Evolutionary conservation across 2,329 filamentous ascomycete genomes (phyloP).

Genomic region (Calonectria leucothoes): DNA sequence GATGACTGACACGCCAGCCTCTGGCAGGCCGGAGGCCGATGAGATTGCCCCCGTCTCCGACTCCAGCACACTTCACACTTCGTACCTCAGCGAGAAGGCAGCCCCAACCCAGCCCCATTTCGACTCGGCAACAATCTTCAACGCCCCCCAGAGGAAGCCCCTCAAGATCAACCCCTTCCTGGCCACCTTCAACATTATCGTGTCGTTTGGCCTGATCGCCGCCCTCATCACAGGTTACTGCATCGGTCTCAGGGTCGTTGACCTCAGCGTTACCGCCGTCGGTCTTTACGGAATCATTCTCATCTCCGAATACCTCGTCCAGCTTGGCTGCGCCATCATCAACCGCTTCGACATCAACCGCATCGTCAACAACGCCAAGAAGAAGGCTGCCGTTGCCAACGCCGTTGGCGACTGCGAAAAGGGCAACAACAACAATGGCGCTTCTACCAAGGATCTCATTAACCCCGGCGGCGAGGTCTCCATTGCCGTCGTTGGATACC

Average conservation of each 20-base stretch:
- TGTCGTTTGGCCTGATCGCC: neutral
- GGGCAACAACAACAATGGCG: neutral
- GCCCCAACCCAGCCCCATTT: neutral
- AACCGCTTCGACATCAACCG: constrained; percentile 25
- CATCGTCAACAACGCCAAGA: constrained; percentile 15
- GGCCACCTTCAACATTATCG: neutral
- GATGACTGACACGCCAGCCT: neutral
- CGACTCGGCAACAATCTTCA: neutral
- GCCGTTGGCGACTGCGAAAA: constrained; percentile 13
- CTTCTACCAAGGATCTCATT: neutral
- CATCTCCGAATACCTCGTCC: constrained; percentile 24
- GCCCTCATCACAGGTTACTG: neutral
- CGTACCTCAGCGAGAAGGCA: neutral
- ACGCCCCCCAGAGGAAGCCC: neutral
- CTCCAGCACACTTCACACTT: neutral
- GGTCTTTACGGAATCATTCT: constrained; percentile 28
- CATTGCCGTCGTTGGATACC: constrained; percentile 28
- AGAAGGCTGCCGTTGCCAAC: constrained; percentile 1
- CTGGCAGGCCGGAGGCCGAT: neutral
- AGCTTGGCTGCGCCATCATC: constrained; percentile 24
- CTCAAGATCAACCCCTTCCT: neutral
- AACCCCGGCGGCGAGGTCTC: constrained; percentile 23
- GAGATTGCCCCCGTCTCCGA: neutral
- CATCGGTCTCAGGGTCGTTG: neutral
- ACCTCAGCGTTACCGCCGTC: constrained; percentile 16